phyloP scores from a whole-genome alignment of 805 yeast genomes.

The Candida vaughaniae region DNA sequence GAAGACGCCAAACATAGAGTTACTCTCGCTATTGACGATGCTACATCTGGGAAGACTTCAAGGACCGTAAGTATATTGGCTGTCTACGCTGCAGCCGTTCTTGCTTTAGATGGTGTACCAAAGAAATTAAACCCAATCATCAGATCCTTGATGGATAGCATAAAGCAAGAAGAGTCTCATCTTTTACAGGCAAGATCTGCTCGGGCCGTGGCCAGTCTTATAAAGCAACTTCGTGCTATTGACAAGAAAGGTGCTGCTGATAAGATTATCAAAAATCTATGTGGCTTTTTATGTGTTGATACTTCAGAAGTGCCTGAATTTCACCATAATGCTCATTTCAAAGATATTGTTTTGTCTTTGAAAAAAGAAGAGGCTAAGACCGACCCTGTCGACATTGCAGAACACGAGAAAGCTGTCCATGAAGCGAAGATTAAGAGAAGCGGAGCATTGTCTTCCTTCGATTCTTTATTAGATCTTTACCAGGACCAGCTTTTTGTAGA shows the following conservation, averaged over 20 bases:
- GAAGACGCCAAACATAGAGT: conserved; percentile 79
- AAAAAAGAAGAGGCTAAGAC: conserved; percentile 72
- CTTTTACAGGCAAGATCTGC: conserved; percentile 74
- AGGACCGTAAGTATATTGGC: conserved; percentile 66
- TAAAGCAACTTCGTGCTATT: conserved; percentile 52
- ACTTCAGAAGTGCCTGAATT: conserved; percentile 96
- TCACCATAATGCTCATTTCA: conserved; percentile 55
- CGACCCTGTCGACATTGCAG: conserved; percentile 60
- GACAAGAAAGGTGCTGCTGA: conserved; percentile 77
- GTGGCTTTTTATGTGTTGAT: conserved; percentile 93
- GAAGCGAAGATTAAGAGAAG: conserved; percentile 78
- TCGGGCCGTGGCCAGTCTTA: conserved; percentile 60
- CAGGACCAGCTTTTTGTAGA: conserved; percentile 53
- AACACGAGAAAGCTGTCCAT: conserved; percentile 60
- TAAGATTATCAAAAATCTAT: conserved; percentile 84
- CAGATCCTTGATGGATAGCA: conserved; percentile 86
- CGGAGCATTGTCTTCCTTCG: conserved; percentile 77
- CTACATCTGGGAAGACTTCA: conserved; percentile 49
- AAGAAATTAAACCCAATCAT: conserved; percentile 85
- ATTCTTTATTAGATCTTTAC: conserved; percentile 53
- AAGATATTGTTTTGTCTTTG: conserved; percentile 65
- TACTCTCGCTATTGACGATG: conserved; percentile 63
- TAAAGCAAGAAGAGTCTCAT: conserved; percentile 69
- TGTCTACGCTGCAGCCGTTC: conserved; percentile 71
- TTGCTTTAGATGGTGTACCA: conserved; percentile 69